phyloP scores from a whole-genome alignment of 179 eudicot genomes.

The Pouteria campechiana region DNA sequence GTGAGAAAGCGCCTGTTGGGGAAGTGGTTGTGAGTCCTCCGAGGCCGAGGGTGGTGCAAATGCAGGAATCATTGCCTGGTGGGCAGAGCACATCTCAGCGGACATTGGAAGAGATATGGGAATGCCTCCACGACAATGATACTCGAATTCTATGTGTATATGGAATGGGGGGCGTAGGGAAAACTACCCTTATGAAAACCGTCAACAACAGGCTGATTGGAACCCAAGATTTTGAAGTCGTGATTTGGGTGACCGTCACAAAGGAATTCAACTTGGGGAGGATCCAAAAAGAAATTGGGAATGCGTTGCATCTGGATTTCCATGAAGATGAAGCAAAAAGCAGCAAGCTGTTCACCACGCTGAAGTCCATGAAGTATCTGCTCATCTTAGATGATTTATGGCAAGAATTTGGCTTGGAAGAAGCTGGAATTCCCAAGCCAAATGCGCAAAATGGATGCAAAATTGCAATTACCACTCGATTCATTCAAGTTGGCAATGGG shows the following conservation, averaged over 20 bases:
- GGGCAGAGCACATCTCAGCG: not conserved
- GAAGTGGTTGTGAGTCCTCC: too few relatives aligned
- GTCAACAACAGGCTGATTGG: not conserved
- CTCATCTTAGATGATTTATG: conserved; percentile 4
- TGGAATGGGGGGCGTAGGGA: conserved; percentile 3
- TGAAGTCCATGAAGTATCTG: not conserved
- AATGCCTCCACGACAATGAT: conserved; percentile 3
- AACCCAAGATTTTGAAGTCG: not conserved
- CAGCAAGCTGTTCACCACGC: not conserved
- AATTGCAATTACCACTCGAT: conserved; percentile 14
- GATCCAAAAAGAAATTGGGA: conserved; percentile 3
- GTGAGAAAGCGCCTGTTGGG: too few relatives aligned
- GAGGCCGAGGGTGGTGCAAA: too few relatives aligned
- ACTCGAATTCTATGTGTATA: conserved; percentile 8
- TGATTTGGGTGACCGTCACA: conserved; percentile 3
- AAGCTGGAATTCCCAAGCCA: conserved; percentile 21
- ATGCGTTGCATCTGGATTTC: not conserved
- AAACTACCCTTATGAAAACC: not conserved
- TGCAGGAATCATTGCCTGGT: too few relatives aligned
- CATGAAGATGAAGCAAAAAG: not conserved
- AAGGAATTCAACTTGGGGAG: not conserved
- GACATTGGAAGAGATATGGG: conserved; percentile 3
- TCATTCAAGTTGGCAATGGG: conserved; percentile 14
- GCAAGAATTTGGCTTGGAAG: conserved; percentile 4
- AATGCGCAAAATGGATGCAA: conserved; percentile 6